Conservation (phyloP, 192 early-diverging fungal genomes). For the Backusella sp. region DNA sequence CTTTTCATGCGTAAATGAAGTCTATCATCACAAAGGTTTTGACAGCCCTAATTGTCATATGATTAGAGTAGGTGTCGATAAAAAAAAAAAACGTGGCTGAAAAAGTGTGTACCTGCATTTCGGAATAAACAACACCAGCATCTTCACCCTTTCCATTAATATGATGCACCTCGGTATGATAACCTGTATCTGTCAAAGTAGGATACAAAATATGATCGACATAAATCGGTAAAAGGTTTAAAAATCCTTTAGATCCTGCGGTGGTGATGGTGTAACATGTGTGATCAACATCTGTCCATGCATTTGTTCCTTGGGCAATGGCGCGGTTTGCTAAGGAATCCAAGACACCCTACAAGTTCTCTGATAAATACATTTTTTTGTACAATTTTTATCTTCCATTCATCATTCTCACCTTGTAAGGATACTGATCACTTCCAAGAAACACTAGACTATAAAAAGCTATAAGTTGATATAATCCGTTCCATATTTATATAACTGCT, state of each 20-base stretch:
- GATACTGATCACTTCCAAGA: conserved; percentile 59
- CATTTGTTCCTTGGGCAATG: conserved; percentile 61
- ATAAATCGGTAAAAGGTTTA: conserved; percentile 58
- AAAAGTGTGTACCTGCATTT: conserved; percentile 50
- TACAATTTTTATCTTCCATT: not conserved
- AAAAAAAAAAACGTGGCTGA: too few relatives aligned
- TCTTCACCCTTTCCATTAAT: conserved; percentile 63
- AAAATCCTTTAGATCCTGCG: conserved; percentile 57
- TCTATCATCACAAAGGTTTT: conserved; percentile 44
- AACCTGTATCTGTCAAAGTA: conserved; percentile 55
- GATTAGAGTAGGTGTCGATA: too few relatives aligned
- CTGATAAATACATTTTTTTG: not conserved
- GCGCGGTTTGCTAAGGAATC: conserved; percentile 60
- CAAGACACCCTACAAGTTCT: conserved; percentile 49
- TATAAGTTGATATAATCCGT: not conserved
- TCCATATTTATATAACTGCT: not conserved
- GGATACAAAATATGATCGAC: conserved; percentile 66
- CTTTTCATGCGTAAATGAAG: conserved; percentile 48
- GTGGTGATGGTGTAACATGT: conserved; percentile 60
- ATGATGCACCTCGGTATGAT: conserved; percentile 63
- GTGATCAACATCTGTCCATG: conserved; percentile 61
- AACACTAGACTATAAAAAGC: conserved; percentile 46
- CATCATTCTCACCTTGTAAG: conserved; percentile 45
- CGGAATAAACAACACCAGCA: conserved; percentile 64
- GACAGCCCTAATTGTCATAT: conserved; percentile 37